Conservation (phyloP, 2,329 filamentous ascomycete species). For the Xylaria sp. region DNA sequence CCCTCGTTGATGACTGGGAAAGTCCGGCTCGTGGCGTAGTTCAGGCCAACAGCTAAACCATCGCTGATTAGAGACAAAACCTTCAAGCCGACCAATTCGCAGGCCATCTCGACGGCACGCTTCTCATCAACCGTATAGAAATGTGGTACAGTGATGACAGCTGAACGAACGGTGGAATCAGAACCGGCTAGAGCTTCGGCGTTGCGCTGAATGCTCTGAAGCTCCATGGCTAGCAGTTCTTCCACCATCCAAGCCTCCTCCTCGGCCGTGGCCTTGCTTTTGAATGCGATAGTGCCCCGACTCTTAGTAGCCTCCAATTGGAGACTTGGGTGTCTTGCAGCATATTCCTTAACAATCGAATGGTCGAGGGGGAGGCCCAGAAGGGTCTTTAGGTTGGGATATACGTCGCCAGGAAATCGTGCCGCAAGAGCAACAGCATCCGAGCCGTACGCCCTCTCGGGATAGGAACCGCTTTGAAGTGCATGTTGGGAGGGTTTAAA, state of each 20-base stretch:
- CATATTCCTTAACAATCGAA: conserved; percentile 74
- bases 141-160: conserved; percentile 87
- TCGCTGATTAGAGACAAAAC: conserved; percentile 88
- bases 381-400: conserved; percentile 90
- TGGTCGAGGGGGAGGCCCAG: conserved; percentile 76
- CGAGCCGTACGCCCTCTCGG: conserved; percentile 90
- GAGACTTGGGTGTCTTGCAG: conserved; percentile 79
- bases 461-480: conserved; percentile 73
- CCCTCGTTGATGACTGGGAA: conserved; percentile 88
- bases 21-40: conserved; percentile 91
- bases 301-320: conserved; percentile 69
- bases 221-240: conserved; percentile 94
- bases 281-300: conserved; percentile 81
- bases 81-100: conserved; percentile 86
- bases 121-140: conserved; percentile 94
- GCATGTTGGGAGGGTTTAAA: conserved; percentile 86
- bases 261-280: conserved; percentile 71
- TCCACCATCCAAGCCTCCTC: conserved; percentile 82
- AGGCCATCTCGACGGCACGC: conserved; percentile 83
- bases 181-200: conserved; percentile 85
- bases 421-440: conserved; percentile 89
- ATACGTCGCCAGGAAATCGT: conserved; percentile 92
- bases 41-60: conserved; percentile 89
- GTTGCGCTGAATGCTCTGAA: conserved; percentile 90
- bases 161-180: conserved; percentile 77